Percentiles rank a stretch among this genome's conserved stretches.
These are phyloP conservation scores for Ophiostoma himal-ulmi DNA, from an alignment of 2,329 filamentous ascomycete genomes.

Conservation along the genomic window DNA sequence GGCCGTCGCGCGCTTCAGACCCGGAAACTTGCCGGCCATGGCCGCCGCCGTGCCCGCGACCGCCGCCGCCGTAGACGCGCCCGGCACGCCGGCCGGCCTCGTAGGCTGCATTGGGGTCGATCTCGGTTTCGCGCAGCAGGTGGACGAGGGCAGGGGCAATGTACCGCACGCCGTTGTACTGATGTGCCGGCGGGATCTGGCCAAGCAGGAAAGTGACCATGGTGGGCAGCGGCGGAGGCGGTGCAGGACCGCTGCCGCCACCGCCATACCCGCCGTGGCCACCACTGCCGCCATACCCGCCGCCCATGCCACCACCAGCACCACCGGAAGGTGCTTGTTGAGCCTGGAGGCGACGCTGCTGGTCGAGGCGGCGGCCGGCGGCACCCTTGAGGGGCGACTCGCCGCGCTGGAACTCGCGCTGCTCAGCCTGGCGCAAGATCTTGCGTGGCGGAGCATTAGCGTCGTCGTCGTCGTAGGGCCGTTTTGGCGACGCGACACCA, in stretches of 20 bases:
- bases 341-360: slow-evolving; percentile 60
- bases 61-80: slow-evolving; percentile 19
- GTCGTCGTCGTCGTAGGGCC: slow-evolving; percentile 62
- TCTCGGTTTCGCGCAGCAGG: slow-evolving; percentile 61
- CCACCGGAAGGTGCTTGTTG: slow-evolving; percentile 29
- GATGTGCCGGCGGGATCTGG: slow-evolving; percentile 66
- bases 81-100: slow-evolving; percentile 33
- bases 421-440: slow-evolving; percentile 64
- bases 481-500: slow-evolving; percentile 50
- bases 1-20: slow-evolving; percentile 32
- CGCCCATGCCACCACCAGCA: slow-evolving; percentile 18
- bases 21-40: not conserved
- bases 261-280: slow-evolving; percentile 29
- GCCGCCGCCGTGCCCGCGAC: not conserved
- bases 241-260: slow-evolving; percentile 17
- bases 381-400: slow-evolving; percentile 90
- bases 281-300: slow-evolving; percentile 34
- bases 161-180: slow-evolving; percentile 66
- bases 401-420: slow-evolving; percentile 76
- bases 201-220: slow-evolving; percentile 60
- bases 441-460: slow-evolving; percentile 75
- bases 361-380: slow-evolving; percentile 76
- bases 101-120: slow-evolving; percentile 52
- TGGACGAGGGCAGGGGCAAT: slow-evolving; percentile 65
- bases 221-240: slow-evolving; percentile 64